Percentiles rank a stretch among this genome's conserved stretches.
Evolutionary conservation across 441 rosid species (phyloP).

Genomic region (Corymbia citriodora): DNA sequence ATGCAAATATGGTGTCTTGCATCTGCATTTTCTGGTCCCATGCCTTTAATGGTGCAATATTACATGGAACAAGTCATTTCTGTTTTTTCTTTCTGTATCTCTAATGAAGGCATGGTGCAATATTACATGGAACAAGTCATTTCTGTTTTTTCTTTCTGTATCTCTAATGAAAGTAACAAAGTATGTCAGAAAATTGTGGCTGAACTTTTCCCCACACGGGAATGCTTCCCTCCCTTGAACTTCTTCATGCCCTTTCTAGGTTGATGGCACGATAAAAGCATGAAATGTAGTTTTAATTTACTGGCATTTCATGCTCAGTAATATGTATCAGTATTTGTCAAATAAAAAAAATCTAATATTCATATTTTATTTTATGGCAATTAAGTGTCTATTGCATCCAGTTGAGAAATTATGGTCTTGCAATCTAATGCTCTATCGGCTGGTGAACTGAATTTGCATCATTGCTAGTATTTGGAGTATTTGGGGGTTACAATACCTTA

Average conservation of each 20-base stretch:
- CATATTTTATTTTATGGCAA: not conserved
- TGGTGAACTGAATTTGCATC: not conserved
- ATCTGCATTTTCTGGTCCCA: not conserved
- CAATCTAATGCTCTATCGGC: not conserved
- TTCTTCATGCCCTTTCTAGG: not conserved
- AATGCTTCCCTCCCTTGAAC: not conserved
- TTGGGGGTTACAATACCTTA: not conserved
- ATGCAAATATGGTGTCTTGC: not conserved
- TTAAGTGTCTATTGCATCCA: not conserved
- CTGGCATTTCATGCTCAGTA: not conserved
- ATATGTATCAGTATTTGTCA: not conserved
- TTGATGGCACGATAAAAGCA: not conserved
- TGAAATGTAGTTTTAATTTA: not conserved
- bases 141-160: not conserved
- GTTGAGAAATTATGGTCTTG: not conserved
- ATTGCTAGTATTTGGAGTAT: not conserved
- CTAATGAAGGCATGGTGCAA: not conserved
- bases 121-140: not conserved
- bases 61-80: not conserved
- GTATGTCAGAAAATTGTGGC: not conserved
- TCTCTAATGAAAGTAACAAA: not conserved
- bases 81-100: not conserved
- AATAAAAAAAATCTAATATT: not conserved
- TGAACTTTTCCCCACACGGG: not conserved
- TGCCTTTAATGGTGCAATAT: not conserved